Conservation (phyloP, 805 yeast genomes). For the Lachancea waltii region DNA sequence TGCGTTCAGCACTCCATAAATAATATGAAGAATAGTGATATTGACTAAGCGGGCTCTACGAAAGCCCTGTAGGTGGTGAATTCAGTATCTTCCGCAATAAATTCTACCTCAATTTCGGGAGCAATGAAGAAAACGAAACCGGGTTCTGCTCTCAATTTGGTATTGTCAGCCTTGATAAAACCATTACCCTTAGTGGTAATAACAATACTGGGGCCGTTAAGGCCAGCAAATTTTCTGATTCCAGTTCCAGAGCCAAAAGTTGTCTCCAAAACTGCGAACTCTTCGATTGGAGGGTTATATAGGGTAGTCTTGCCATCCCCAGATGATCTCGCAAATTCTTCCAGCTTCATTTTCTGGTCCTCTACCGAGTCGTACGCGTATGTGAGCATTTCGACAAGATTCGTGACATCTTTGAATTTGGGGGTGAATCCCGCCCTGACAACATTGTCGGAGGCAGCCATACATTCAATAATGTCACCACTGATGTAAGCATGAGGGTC, state of each 20-base stretch:
- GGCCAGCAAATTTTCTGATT: constrained; percentile 48
- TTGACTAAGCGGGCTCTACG: constrained; percentile 50
- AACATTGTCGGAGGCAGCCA: constrained; percentile 98
- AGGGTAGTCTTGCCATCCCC: constrained; percentile 64
- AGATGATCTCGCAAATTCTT: constrained; percentile 40
- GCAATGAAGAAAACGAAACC: constrained; percentile 86
- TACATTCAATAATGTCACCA: constrained; percentile 98
- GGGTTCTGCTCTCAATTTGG: constrained; percentile 45
- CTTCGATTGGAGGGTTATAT: constrained; percentile 95
- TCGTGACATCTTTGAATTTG: constrained; percentile 90
- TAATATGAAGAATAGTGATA: constrained; percentile 5
- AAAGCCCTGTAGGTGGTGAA: constrained; percentile 88
- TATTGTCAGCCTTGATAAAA: constrained; percentile 37
- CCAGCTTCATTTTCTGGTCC: constrained; percentile 83
- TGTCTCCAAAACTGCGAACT: constrained; percentile 88
- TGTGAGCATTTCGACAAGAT: constrained; percentile 84
- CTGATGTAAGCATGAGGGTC: constrained; percentile 97
- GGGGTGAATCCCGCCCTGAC: constrained; percentile 99
- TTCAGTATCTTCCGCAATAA: constrained; percentile 44
- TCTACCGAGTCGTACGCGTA: constrained; percentile 84
- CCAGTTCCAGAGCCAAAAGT: constrained; percentile 44
- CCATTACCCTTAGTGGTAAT: constrained; percentile 83
- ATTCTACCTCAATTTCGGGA: constrained; percentile 61
- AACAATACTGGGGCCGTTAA: constrained; percentile 83
- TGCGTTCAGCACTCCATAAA: constrained; percentile 8